These are phyloP conservation scores for Cladosporium halotolerans DNA, from an alignment of 2,329 filamentous ascomycete genomes.

Conservation along the genomic window DNA sequence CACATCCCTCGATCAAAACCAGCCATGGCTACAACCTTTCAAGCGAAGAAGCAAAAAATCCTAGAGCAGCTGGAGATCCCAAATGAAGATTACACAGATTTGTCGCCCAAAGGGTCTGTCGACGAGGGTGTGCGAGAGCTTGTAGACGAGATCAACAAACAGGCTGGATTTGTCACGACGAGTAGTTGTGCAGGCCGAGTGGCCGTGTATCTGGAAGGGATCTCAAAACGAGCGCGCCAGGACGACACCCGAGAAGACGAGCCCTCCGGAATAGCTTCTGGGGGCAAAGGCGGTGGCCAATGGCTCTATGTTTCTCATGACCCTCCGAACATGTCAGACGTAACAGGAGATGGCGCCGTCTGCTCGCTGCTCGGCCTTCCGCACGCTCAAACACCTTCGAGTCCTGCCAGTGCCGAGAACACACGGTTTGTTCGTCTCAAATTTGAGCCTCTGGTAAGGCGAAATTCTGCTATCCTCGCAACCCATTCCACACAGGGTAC, in stretches of 20 bases:
- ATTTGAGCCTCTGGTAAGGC: conserved; percentile 85
- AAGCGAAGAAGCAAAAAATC: conserved; percentile 63
- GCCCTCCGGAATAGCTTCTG: conserved; percentile 28
- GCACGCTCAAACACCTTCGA: background rate
- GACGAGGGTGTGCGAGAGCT: conserved; percentile 72
- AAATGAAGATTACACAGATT: conserved; percentile 67
- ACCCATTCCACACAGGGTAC: no score
- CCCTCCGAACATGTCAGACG: conserved; percentile 42
- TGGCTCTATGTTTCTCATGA: conserved; percentile 91
- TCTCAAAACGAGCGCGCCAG: conserved; percentile 36
- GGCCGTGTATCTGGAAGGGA: conserved; percentile 81
- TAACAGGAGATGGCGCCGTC: conserved; percentile 14
- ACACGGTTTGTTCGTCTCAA: conserved; percentile 67
- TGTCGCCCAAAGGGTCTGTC: conserved; percentile 82
- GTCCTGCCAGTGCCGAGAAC: conserved; percentile 2
- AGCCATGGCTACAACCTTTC: conserved; percentile 26
- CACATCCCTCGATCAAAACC: background rate
- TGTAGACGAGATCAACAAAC: conserved; percentile 69
- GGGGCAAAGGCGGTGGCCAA: conserved; percentile 76
- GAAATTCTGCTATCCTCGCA: background rate
- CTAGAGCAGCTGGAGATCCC: conserved; percentile 63
- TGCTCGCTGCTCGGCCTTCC: conserved; percentile 17
- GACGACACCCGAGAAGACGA: background rate
- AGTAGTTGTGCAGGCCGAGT: conserved; percentile 87
- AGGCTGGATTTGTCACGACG: conserved; percentile 76